Conservation (phyloP, 2,329 filamentous ascomycete species). For the Aspergillus pseudoglaucus region DNA sequence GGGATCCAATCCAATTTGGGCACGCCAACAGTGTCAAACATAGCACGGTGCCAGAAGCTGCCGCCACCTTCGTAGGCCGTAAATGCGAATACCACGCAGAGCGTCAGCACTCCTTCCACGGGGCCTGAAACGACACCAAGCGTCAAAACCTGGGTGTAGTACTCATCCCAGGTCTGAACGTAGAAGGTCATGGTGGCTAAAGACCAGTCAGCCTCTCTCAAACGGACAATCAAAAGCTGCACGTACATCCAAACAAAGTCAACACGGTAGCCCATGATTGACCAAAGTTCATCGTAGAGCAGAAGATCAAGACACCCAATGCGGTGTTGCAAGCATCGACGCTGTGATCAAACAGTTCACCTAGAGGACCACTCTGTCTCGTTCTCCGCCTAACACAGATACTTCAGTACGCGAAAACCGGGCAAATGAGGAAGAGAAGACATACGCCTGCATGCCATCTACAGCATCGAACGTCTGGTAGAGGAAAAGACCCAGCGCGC, state of each 20-base stretch:
- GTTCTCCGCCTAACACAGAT: constrained; percentile 63
- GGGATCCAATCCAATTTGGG: constrained; percentile 60
- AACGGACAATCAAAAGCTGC: background rate
- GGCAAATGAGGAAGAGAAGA: constrained; percentile 16
- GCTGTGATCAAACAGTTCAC: constrained; percentile 95
- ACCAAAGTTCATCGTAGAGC: constrained; percentile 85
- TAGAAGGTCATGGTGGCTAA: constrained; percentile 89
- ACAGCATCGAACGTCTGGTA: constrained; percentile 99
- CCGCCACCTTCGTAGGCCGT: constrained; percentile 82
- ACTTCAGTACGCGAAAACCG: constrained; percentile 2
- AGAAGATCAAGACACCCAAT: constrained; percentile 89
- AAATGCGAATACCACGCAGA: constrained; percentile 72
- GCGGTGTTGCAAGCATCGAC: constrained; percentile 95
- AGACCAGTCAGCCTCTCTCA: constrained; percentile 5
- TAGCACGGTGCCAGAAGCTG: constrained; percentile 85
- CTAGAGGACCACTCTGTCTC: constrained; percentile 83
- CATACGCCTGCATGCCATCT: constrained; percentile 85
- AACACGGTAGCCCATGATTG: constrained; percentile 85
- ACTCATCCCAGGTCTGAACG: constrained; percentile 98
- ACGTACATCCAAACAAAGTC: constrained; percentile 71
- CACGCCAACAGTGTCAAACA: constrained; percentile 67
- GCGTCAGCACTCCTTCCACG: constrained; percentile 84
- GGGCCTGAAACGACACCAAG: constrained; percentile 88
- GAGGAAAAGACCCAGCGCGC: constrained; percentile 81
- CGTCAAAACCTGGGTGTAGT: constrained; percentile 93